These are phyloP conservation scores for Afroboletus lepidellus DNA, from an alignment of 1,284 basidiomycete species.

Conservation along the genomic window DNA sequence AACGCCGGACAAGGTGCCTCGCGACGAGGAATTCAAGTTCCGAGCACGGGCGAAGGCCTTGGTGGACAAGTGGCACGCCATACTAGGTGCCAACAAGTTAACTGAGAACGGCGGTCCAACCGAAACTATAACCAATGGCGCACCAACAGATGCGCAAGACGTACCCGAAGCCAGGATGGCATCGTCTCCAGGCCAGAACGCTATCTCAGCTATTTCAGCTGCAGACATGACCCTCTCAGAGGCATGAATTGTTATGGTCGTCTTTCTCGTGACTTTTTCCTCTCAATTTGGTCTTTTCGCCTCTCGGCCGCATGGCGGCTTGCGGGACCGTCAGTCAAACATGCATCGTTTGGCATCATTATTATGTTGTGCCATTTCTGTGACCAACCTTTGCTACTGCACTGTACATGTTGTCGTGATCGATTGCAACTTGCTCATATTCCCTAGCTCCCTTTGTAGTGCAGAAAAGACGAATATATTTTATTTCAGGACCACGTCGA, in stretches of 20 bases:
- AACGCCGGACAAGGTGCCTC: slow-evolving; percentile 64
- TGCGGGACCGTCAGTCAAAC: slow-evolving; percentile 16
- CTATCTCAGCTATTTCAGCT: slow-evolving; percentile 27
- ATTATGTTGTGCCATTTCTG: slow-evolving; percentile 28
- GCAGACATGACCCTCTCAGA: slow-evolving; percentile 52
- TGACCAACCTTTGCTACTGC: slow-evolving; percentile 20
- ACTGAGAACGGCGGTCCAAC: slow-evolving; percentile 28
- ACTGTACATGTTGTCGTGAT: slow-evolving; percentile 32
- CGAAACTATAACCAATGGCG: slow-evolving; percentile 36
- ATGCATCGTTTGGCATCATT: slow-evolving; percentile 22
- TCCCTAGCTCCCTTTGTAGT: slow-evolving; percentile 20
- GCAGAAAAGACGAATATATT: slow-evolving; percentile 21
- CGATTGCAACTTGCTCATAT: slow-evolving; percentile 28
- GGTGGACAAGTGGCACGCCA: slow-evolving; percentile 74
- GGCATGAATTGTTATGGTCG: slow-evolving; percentile 29
- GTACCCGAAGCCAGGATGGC: slow-evolving; percentile 22
- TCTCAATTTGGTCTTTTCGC: slow-evolving; percentile 22
- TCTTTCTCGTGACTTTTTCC: slow-evolving; percentile 9
- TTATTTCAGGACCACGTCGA: not conserved
- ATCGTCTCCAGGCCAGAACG: slow-evolving; percentile 28
- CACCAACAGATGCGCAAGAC: slow-evolving; percentile 26
- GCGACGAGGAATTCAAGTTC: slow-evolving; percentile 86
- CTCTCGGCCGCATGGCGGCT: slow-evolving; percentile 9
- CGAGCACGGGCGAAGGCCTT: slow-evolving; percentile 73
- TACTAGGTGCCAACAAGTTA: slow-evolving; percentile 51